Base-by-base conservation (phyloP, 495 filamentous ascomycete species). In the Pyrenula aspistea region DNA sequence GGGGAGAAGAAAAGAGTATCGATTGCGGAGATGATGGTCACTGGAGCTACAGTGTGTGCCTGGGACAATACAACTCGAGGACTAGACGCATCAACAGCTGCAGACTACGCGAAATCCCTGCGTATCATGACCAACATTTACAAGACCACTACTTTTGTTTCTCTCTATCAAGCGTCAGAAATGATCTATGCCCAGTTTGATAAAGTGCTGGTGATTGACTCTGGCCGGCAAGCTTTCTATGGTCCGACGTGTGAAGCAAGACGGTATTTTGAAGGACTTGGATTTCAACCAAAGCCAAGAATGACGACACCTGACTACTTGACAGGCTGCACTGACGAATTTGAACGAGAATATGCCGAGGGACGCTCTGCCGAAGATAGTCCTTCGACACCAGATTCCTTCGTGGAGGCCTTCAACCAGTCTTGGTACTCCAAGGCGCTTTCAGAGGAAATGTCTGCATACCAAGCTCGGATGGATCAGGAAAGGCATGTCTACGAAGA, bases 21-120 rank as follows among this genome's bases (percentile, higher is more conserved):
- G 42, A 76, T 77, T 25, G 71, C 71, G 3, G 72, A 83, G 60
- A 78, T 79, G 67, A 82, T 92, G 74, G 76, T 86, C 51, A 87
- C 85, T 1, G 84, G 86, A 53, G 85, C 82, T 10, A 82, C 82
- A 48, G 76, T 95, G 22, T 72, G 82, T 42, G 86, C 81, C 2
- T 93, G 88, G 87, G 90, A 94, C 65, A 93, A 95, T 70, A 83
- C 77, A 52, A 92, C 89, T 2, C 82, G 90, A 52, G 90, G 90
- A 31, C 74, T 95, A 12, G 90, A 95, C 63, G 85, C 87, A 2
- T 86, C 83, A 2, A 94, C 89, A 1, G 90, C 90, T 0, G 77
- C 94, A 25, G 86, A 90, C 36, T 75, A 71, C 47, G 68, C 77
- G 58, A 88, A 89, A 65, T 87, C 85, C 0, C 77, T 93, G 24